Evolutionary conservation across 768 basidiomycete species (phyloP), one percentile per base, ranked within the genome.

Genomic region (Neoboletus brunneissimus): DNA sequence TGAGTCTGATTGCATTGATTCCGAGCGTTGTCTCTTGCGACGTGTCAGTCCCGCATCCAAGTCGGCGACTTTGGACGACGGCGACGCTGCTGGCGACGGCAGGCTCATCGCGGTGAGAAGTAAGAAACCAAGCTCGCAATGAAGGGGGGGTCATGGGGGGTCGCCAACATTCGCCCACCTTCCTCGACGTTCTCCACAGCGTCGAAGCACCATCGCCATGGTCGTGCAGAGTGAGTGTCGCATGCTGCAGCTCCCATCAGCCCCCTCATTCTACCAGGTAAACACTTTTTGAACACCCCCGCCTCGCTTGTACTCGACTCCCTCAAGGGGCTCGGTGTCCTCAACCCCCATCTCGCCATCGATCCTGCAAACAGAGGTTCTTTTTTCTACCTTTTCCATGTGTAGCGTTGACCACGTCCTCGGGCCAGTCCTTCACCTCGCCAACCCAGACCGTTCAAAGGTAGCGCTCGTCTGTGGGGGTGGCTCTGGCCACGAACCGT

Each of bases 401-500:
- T 27, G 31, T n/a, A 10, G 35, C 27, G 18, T 43, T 59, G 13
- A 51, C 9, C 42, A n/a, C 7, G 34, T 16, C 13, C 3, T 27
- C 12, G 34, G 25, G 7, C 23, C 63, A 88, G 91, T 89, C 52
- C 77, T 92, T 41, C 84, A 87, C 64, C 72, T 83, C 50, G 74
- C 81, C 25, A 61, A 73, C n/a, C 79, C 72, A 32, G 82, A 88
- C 68, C 79, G 74, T 54, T 79, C 81, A 23, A 85, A 84, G 66
- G 92, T 94, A 42, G 82, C 88, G 3, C 75, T 94, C 15, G 77
- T 94, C 63, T 91, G 88, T 64, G 91, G 91, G 10, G 91, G 92
- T 6, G 91, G 92, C 32, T 84, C 87, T 25, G 91, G 95, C 5
- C 95, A 97, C 67, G 95, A 97, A 65, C 95, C 95, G 8, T 83